phyloP scores from a whole-genome alignment of 208 protist genomes.

The Kentomonas sorsogonicus region DNA sequence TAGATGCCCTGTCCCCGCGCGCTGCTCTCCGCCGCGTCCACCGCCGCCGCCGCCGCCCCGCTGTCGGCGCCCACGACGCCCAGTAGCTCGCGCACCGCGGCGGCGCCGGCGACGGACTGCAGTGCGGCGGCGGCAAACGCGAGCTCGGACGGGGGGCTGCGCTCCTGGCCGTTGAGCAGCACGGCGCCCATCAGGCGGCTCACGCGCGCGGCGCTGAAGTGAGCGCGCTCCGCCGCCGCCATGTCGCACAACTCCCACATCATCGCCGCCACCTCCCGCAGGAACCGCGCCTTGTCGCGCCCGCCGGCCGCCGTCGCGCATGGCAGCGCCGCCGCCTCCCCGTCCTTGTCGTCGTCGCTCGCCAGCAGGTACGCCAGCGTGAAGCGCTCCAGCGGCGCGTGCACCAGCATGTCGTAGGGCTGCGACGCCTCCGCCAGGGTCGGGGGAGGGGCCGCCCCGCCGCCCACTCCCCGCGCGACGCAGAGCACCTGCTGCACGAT shows the following conservation, averaged over 20 bases:
- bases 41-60: neutral
- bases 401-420: slow-evolving; percentile 50
- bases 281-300: slow-evolving; percentile 29
- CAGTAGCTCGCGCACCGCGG: slow-evolving; percentile 26
- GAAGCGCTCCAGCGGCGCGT: slow-evolving; percentile 37
- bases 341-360: slow-evolving; percentile 12
- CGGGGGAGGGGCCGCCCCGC: too few relatives aligned
- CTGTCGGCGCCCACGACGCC: neutral
- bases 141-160: slow-evolving; percentile 51
- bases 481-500: slow-evolving; percentile 41
- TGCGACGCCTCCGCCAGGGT: slow-evolving; percentile 24
- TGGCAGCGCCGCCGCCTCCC: slow-evolving; percentile 6
- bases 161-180: slow-evolving; percentile 79
- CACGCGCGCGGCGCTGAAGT: slow-evolving; percentile 27
- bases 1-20: slow-evolving; percentile 64
- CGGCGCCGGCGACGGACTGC: slow-evolving; percentile 15
- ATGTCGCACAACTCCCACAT: slow-evolving; percentile 32
- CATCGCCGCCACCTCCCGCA: slow-evolving; percentile 19
- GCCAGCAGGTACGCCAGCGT: slow-evolving; percentile 58
- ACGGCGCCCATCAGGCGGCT: slow-evolving; percentile 63
- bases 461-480: slow-evolving; percentile 26
- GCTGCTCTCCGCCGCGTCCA: slow-evolving; percentile 22
- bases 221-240: slow-evolving; percentile 21
- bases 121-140: slow-evolving; percentile 30
- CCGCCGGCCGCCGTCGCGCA: slow-evolving; percentile 8